These are phyloP conservation scores for Aspergillus novoparasiticus DNA, from an alignment of 2,329 filamentous ascomycete genomes.

Conservation along the genomic window DNA sequence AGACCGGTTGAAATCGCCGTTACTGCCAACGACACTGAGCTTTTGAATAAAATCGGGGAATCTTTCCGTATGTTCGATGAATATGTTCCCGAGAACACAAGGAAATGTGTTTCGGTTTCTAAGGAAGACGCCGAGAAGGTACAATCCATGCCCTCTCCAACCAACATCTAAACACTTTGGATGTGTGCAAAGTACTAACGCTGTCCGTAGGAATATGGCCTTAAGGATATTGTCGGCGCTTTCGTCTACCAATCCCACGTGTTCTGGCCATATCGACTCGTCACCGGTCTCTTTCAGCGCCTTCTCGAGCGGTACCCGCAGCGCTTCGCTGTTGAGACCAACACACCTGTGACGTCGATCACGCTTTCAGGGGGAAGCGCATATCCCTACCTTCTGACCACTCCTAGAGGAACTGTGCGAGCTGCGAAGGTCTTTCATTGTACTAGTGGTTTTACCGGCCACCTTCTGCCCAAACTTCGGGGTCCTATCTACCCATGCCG, in stretches of 20 bases:
- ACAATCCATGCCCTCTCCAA: no score
- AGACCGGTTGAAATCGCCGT: neutral
- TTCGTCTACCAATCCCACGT: conserved; percentile 9
- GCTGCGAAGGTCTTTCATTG: conserved; percentile 57
- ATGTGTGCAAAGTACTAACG: neutral
- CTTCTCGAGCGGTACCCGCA: conserved; percentile 15
- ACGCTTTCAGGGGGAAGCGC: neutral
- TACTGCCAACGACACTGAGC: neutral
- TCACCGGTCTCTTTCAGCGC: conserved; percentile 19
- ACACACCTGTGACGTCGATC: conserved; percentile 21
- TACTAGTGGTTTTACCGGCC: conserved; percentile 55
- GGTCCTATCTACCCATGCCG: conserved; percentile 36
- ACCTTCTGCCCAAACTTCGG: conserved; percentile 50
- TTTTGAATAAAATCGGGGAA: neutral
- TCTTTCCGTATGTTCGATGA: neutral
- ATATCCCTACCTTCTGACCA: conserved; percentile 45
- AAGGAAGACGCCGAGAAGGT: neutral
- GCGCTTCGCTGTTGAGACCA: conserved; percentile 24
- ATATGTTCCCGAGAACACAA: neutral
- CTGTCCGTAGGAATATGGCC: neutral
- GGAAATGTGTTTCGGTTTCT: neutral
- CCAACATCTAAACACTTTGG: no score
- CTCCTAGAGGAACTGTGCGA: conserved; percentile 46
- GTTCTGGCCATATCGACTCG: conserved; percentile 29
- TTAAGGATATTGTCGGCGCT: neutral